Percentiles rank a stretch among this genome's conserved stretches.
Conservation (phyloP, 129 eudicot species). For the Logfia minima region DNA sequence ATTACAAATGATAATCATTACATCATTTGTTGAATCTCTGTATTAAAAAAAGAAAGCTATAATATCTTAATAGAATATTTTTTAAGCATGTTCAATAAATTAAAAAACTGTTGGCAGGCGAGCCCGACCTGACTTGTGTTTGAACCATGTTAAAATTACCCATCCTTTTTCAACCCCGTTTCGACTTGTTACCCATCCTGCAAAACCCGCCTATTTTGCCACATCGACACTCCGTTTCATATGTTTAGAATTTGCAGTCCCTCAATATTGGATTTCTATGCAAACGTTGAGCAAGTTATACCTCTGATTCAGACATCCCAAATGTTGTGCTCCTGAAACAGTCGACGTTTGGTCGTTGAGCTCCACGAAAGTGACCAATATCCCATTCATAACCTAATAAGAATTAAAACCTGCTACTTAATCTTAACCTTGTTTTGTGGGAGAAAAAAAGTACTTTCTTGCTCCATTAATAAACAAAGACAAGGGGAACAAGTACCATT, state of each 20-base stretch:
- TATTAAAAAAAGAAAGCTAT: no score
- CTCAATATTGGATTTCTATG: not conserved
- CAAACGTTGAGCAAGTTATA: conserved; percentile 23
- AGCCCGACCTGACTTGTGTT: not conserved
- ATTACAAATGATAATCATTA: not conserved
- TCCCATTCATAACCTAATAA: conserved; percentile 98
- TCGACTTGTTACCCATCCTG: not conserved
- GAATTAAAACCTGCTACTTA: not conserved
- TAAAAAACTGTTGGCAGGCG: not conserved
- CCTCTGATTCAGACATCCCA: conserved; percentile 80
- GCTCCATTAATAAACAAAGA: not conserved
- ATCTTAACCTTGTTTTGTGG: not conserved
- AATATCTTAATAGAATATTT: no score
- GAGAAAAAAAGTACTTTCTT: not conserved
- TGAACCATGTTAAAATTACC: not conserved
- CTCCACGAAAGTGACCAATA: conserved; percentile 89
- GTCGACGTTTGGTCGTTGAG: conserved; percentile 89
- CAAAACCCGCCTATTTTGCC: not conserved
- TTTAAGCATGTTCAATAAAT: no score
- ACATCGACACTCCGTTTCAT: not conserved
- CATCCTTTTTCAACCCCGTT: not conserved
- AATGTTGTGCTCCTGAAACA: conserved; percentile 88
- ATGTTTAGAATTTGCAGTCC: not conserved
- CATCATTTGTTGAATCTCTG: no score
- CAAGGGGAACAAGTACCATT: conserved; percentile 58